Conservation (phyloP, 106 monocot species). For the Dioscorea dumetorum region DNA sequence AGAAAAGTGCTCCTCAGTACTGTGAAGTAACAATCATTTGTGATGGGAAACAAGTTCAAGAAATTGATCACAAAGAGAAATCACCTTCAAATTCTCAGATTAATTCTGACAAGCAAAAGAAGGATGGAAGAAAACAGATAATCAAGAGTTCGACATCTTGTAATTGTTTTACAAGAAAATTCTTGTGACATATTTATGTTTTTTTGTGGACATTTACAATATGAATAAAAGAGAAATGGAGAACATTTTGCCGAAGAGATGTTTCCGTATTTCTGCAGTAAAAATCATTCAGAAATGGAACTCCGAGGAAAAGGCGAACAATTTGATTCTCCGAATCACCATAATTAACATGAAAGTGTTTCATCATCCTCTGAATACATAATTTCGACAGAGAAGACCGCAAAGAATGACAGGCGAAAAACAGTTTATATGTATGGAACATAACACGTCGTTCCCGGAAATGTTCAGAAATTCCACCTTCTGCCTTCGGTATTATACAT, state of each 20-base stretch:
- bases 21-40: constrained; percentile 71
- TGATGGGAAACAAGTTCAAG: constrained; percentile 41
- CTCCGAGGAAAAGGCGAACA: no score
- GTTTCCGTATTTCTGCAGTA: no score
- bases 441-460: not conserved
- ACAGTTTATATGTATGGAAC: not conserved
- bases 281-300: no score
- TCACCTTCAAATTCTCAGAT: constrained; percentile 5
- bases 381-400: no score
- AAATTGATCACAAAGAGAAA: constrained; percentile 1
- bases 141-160: constrained; percentile 11
- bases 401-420: no score
- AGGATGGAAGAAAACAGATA: not conserved
- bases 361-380: no score
- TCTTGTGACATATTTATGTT: not conserved
- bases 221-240: no score
- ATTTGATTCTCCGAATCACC: no score
- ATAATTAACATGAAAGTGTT: no score
- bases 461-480: constrained; percentile 1
- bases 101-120: constrained; percentile 2
- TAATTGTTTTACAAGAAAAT: constrained; percentile 25
- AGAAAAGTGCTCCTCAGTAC: constrained; percentile 40
- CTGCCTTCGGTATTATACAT: not conserved
- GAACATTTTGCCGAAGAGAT: no score
- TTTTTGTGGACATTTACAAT: not conserved